A percentile compares a stretch with the other conserved stretches of the same genome.
Conservation (phyloP, 768 basidiomycete species). For the Amanita thiersii region DNA sequence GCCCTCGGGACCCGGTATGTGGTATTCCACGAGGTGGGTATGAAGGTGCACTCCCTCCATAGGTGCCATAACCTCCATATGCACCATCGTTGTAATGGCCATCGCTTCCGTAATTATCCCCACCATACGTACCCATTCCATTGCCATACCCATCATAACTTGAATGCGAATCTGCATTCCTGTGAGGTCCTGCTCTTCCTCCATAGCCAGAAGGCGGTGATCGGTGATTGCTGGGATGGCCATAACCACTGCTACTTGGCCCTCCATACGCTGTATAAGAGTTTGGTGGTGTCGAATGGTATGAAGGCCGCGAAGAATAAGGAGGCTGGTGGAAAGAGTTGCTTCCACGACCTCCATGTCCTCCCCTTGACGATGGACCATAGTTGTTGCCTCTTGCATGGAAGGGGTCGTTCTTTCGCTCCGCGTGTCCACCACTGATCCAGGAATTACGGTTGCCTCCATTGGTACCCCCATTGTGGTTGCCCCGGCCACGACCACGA, state of each 20-base stretch:
- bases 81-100: conserved; percentile 23
- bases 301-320: conserved; percentile 22
- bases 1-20: conserved; percentile 25
- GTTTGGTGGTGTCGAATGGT: conserved; percentile 19
- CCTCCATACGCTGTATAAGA: conserved; percentile 23
- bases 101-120: conserved; percentile 12
- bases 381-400: conserved; percentile 34
- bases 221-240: neutral
- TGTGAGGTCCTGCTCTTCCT: neutral
- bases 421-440: conserved; percentile 23
- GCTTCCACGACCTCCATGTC: conserved; percentile 18
- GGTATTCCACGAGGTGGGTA: conserved; percentile 5
- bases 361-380: conserved; percentile 21
- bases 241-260: conserved; percentile 11
- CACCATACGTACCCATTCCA: conserved; percentile 25
- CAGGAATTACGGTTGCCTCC: conserved; percentile 10
- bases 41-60: conserved; percentile 16
- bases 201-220: conserved; percentile 15
- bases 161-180: conserved; percentile 15
- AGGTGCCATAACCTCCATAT: conserved; percentile 24
- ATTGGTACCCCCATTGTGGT: conserved; percentile 12
- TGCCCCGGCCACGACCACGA: conserved; percentile 40
- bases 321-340: conserved; percentile 26
- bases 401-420: conserved; percentile 37
- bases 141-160: conserved; percentile 24